Conservation (phyloP, 108 stramenopile genomes). For the Hondaea fermentalgiana region DNA sequence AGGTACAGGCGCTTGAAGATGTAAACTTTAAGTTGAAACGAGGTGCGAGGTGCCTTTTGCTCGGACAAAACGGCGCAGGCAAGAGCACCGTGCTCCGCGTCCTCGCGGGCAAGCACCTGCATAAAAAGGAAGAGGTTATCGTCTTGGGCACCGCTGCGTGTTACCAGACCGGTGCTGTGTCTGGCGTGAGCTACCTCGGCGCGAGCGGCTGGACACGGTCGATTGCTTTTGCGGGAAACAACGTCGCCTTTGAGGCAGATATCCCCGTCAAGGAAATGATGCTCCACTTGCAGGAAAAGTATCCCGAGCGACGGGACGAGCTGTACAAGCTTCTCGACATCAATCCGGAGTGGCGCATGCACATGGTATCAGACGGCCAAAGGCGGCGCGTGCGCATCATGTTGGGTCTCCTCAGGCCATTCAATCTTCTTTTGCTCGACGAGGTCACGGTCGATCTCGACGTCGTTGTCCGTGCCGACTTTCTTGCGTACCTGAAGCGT, state of each 20-base stretch:
- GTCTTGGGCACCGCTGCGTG: constrained; percentile 83
- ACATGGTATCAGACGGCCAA: constrained; percentile 52
- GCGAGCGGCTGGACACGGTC: constrained; percentile 96
- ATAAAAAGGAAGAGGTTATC: constrained; percentile 56
- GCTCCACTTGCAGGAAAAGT: constrained; percentile 78
- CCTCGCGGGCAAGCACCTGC: constrained; percentile 80
- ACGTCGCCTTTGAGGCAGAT: constrained; percentile 69
- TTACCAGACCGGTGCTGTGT: constrained; percentile 81
- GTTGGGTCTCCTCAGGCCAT: constrained; percentile 84
- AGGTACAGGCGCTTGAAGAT: constrained; percentile 35
- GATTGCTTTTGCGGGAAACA: constrained; percentile 87
- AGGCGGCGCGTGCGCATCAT: constrained; percentile 86
- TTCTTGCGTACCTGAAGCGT: constrained; percentile 73
- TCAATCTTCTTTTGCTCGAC: constrained; percentile 84
- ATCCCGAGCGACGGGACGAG: constrained; percentile 89
- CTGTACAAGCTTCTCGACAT: constrained; percentile 83
- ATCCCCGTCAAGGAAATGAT: constrained; percentile 88
- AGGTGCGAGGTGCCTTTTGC: constrained; percentile 69
- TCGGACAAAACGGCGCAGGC: constrained; percentile 71
- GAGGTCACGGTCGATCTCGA: constrained; percentile 93
- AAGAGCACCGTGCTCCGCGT: constrained; percentile 51
- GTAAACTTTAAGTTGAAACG: constrained; percentile 56
- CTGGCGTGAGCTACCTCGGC: constrained; percentile 82
- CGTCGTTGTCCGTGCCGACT: constrained; percentile 83
- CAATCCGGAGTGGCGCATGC: constrained; percentile 93